These are phyloP conservation scores for Pharus latifolius DNA, from an alignment of 176 grass and related monocot species.

Conservation along the genomic window DNA sequence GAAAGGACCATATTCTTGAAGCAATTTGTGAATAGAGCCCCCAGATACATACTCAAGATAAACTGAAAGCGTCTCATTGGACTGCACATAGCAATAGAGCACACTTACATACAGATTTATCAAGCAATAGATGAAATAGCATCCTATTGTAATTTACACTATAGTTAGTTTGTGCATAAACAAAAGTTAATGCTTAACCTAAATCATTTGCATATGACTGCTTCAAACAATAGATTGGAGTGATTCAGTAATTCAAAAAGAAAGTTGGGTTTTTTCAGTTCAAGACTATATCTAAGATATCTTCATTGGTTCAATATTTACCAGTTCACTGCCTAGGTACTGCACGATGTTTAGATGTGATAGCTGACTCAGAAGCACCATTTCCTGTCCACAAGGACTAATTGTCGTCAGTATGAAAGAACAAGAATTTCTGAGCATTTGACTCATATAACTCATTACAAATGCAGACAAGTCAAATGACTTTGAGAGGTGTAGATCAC, in stretches of 20 bases:
- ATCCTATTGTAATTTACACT: not conserved
- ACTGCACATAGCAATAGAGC: slow-evolving; percentile 37
- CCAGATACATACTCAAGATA: slow-evolving; percentile 95
- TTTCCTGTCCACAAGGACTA: slow-evolving; percentile 55
- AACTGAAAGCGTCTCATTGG: slow-evolving; percentile 68
- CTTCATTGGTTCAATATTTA: slow-evolving; percentile 31
- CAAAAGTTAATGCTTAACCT: not conserved
- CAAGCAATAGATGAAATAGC: not conserved
- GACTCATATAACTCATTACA: too few species aligned
- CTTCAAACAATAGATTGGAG: not conserved
- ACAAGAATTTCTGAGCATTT: not conserved
- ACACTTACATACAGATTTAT: not conserved
- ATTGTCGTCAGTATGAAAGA: slow-evolving; percentile 7
- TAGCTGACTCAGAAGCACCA: slow-evolving; percentile 74
- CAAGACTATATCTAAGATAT: slow-evolving; percentile 2
- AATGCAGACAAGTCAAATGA: not conserved
- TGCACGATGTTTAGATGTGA: slow-evolving; percentile 90
- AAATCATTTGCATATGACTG: not conserved
- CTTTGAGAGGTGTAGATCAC: slow-evolving; percentile 20
- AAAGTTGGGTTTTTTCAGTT: too few species aligned
- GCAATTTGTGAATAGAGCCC: slow-evolving; percentile 91
- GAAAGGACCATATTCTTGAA: slow-evolving; percentile 86
- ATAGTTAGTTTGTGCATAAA: not conserved
- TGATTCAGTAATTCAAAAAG: too few species aligned
- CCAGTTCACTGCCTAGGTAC: slow-evolving; percentile 88